These are phyloP conservation scores for Citrullus colocynthis DNA, from an alignment of 306 rosid species.

Conservation along the genomic window DNA sequence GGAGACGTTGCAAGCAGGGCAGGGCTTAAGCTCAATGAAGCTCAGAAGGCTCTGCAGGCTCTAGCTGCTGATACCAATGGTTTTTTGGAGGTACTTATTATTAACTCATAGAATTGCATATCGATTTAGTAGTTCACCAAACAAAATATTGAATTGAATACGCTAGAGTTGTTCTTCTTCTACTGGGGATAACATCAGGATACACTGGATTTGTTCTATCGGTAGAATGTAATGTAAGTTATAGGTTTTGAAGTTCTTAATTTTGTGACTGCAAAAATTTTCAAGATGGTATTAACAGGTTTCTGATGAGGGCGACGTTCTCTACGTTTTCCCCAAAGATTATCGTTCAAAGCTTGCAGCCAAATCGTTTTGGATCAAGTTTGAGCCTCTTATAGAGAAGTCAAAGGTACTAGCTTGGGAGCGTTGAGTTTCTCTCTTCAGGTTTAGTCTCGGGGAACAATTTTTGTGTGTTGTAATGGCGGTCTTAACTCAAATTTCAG, in stretches of 20 bases:
- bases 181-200: neutral
- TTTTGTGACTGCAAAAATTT: slow-evolving; percentile 32
- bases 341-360: slow-evolving; percentile 69
- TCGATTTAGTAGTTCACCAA: neutral
- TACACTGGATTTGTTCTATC: neutral
- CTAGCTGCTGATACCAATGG: slow-evolving; percentile 79
- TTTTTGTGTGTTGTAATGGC: slow-evolving; percentile 6
- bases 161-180: neutral
- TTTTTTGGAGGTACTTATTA: slow-evolving; percentile 58
- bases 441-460: neutral
- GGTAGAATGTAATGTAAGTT: neutral
- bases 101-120: neutral
- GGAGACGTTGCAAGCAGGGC: slow-evolving; percentile 87
- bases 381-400: slow-evolving; percentile 70
- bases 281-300: slow-evolving; percentile 70
- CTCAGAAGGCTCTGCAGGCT: slow-evolving; percentile 90
- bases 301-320: slow-evolving; percentile 83
- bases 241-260: slow-evolving; percentile 25
- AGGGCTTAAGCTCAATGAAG: slow-evolving; percentile 69
- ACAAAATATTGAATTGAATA: neutral
- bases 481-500: slow-evolving; percentile 31
- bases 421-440: slow-evolving; percentile 1
- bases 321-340: slow-evolving; percentile 80
- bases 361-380: slow-evolving; percentile 65
- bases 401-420: slow-evolving; percentile 42